Conservation (phyloP, 805 yeast species). For the Saccharomyces paradoxus region DNA sequence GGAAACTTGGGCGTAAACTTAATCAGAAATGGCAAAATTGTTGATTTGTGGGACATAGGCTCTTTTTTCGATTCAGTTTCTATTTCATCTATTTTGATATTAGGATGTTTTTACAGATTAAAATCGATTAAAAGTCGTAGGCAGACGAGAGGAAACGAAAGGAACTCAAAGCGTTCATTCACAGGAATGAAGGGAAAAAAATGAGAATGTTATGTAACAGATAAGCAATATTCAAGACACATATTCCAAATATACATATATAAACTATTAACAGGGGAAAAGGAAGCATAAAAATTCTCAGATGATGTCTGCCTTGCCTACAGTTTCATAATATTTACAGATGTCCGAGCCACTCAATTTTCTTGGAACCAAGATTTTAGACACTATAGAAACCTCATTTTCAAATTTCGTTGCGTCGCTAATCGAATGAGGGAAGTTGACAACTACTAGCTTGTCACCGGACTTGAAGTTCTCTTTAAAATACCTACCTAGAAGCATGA, state of each 20-base stretch:
- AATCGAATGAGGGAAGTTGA: conserved; percentile 53
- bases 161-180: background rate
- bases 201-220: too few relatives aligned
- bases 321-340: conserved; percentile 58
- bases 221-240: background rate
- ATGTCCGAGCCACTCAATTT: conserved; percentile 36
- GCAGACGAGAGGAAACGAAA: background rate
- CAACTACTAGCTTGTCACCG: conserved; percentile 41
- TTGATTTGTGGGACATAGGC: conserved; percentile 27
- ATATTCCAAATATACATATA: background rate
- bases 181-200: background rate
- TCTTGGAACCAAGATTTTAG: conserved; percentile 30
- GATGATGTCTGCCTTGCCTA: conserved; percentile 38
- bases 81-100: background rate
- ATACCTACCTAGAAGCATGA: conserved; percentile 28
- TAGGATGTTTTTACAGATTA: background rate
- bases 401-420: conserved; percentile 68
- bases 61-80: background rate
- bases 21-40: conserved; percentile 38
- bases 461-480: conserved; percentile 17
- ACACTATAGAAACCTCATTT: conserved; percentile 50
- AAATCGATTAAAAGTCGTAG: background rate
- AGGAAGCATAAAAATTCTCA: background rate
- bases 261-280: background rate
- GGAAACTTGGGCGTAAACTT: conserved; percentile 31